Evolutionary conservation across 768 basidiomycete species (phyloP).

Genomic region (Xerocomellus amylosporus): DNA sequence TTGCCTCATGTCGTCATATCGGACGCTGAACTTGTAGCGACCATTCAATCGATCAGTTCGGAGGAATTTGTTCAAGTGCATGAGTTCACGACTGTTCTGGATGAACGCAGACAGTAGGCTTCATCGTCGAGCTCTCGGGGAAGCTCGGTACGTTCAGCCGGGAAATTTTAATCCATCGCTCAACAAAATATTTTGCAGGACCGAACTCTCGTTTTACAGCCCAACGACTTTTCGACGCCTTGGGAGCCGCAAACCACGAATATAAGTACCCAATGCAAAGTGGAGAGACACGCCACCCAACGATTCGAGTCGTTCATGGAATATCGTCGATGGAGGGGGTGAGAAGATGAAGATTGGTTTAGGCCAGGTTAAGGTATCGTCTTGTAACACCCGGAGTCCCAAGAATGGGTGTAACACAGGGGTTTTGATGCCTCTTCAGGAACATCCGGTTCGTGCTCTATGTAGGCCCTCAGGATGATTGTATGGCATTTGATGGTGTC

Average conservation of each 20-base stretch:
- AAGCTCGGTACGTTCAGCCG: background rate
- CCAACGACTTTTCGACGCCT: slow-evolving; percentile 5
- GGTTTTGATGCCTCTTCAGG: background rate
- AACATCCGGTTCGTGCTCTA: background rate
- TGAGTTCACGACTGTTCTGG: slow-evolving; percentile 12
- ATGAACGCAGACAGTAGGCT: slow-evolving; percentile 11
- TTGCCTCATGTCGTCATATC: background rate
- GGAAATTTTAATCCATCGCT: background rate
- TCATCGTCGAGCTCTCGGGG: slow-evolving; percentile 11
- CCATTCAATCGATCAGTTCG: slow-evolving; percentile 3
- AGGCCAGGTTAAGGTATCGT: slow-evolving; percentile 18
- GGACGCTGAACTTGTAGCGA: slow-evolving; percentile 3
- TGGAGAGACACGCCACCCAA: slow-evolving; percentile 4
- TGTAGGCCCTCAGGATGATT: background rate
- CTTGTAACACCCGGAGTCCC: background rate
- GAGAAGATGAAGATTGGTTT: slow-evolving; percentile 7
- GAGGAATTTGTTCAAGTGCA: slow-evolving; percentile 1
- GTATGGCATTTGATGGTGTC: background rate
- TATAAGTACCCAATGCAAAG: background rate
- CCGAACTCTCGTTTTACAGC: background rate
- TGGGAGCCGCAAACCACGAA: background rate
- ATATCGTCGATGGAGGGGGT: slow-evolving; percentile 6
- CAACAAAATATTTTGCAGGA: background rate
- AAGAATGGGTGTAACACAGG: slow-evolving; percentile 13
- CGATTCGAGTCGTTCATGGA: slow-evolving; percentile 12